These are phyloP conservation scores for Globisporangium splendens DNA, from an alignment of 352 stramenopile species.

Conservation along the genomic window DNA sequence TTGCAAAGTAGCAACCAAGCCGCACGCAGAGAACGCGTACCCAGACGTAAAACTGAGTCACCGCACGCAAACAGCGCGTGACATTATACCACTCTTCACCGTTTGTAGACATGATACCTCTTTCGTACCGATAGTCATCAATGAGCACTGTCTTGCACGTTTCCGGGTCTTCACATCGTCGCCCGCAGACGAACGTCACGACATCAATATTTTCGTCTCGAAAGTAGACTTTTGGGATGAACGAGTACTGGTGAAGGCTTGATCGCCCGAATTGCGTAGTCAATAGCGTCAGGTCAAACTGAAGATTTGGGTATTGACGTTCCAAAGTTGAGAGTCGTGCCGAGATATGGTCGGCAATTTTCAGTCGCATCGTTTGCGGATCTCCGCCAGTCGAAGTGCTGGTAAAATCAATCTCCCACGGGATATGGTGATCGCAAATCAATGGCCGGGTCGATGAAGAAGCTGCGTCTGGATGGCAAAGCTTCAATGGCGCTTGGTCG, in stretches of 20 bases:
- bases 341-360: conserved; percentile 21
- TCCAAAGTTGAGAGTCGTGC: conserved; percentile 20
- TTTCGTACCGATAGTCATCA: conserved; percentile 27
- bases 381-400: conserved; percentile 15
- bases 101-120: conserved; percentile 29
- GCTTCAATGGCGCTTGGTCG: neutral
- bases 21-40: conserved; percentile 1
- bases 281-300: conserved; percentile 23
- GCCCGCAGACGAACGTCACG: conserved; percentile 2
- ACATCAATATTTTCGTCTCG: neutral
- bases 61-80: conserved; percentile 22
- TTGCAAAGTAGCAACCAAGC: conserved; percentile 10
- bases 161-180: neutral
- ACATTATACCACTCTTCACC: conserved; percentile 28
- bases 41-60: conserved; percentile 32
- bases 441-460: conserved; percentile 1
- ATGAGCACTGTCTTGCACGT: conserved; percentile 2
- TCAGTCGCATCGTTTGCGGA: conserved; percentile 3
- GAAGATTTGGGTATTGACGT: conserved; percentile 21
- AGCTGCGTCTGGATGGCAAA: too few relatives aligned
- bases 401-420: conserved; percentile 16
- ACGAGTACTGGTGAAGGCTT: neutral
- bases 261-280: conserved; percentile 4
- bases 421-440: conserved; percentile 7
- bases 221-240: conserved; percentile 1